Percentiles rank a stretch among this genome's conserved stretches.
Evolutionary conservation across 768 basidiomycete genomes (phyloP).

Genomic region (Termitomyces sp.): DNA sequence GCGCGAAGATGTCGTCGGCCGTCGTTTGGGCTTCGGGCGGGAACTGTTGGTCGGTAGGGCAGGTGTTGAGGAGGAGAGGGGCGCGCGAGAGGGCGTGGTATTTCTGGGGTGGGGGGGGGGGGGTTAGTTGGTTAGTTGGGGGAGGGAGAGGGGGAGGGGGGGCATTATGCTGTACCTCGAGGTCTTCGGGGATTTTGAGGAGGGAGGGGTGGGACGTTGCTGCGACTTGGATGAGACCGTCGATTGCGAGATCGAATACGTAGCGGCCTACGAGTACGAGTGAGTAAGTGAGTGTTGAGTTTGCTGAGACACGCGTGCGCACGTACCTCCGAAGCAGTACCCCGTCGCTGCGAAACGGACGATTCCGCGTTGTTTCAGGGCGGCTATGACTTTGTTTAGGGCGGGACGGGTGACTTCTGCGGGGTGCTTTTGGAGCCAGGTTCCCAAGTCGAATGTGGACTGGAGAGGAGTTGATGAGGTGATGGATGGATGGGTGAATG

Average conservation of each 20-base stretch:
- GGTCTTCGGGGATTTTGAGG: constrained; percentile 55
- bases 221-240: constrained; percentile 44
- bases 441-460: constrained; percentile 33
- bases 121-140: no score
- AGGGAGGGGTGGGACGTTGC: constrained; percentile 61
- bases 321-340: constrained; percentile 60
- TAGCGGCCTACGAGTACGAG: constrained; percentile 38
- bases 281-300: background rate
- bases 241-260: constrained; percentile 61
- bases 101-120: background rate
- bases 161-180: constrained; percentile 40
- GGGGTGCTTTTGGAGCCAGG: constrained; percentile 45
- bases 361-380: constrained; percentile 58
- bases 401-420: constrained; percentile 38
- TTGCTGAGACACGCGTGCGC: background rate
- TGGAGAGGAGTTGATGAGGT: background rate
- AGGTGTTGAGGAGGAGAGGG: constrained; percentile 69
- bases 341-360: constrained; percentile 57
- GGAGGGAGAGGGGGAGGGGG: no score
- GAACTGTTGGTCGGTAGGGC: constrained; percentile 51
- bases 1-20: constrained; percentile 50
- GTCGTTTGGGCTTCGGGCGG: constrained; percentile 38
- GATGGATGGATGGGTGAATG: no score
- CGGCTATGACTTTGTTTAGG: constrained; percentile 54
- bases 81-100: no score